phyloP scores from a whole-genome alignment of 2,329 filamentous ascomycete species.

The Fusarium sacchari region DNA sequence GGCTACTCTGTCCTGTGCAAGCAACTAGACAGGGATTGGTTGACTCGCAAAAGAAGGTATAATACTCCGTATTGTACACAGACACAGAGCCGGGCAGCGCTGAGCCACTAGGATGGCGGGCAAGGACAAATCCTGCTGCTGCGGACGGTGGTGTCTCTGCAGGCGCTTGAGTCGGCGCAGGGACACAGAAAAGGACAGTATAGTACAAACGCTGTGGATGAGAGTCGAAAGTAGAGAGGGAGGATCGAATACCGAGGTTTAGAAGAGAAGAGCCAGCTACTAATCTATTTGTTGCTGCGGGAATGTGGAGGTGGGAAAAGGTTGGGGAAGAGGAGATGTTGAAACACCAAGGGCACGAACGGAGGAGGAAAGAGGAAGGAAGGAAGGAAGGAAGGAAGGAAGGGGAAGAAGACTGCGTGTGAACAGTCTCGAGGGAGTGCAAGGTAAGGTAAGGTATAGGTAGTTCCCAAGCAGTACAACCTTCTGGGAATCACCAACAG shows the following conservation, averaged over 20 bases:
- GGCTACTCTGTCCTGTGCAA: constrained; percentile 1
- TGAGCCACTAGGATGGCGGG: constrained; percentile 38
- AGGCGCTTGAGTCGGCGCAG: constrained; percentile 31
- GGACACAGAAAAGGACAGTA: constrained; percentile 1
- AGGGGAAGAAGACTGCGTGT: constrained; percentile 22
- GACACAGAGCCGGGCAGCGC: constrained; percentile 35
- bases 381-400: constrained; percentile 22
- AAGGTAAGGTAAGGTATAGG: too few relatives aligned
- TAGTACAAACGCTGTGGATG: constrained; percentile 16
- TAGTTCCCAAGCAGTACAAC: constrained; percentile 26
- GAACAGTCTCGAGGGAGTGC: constrained; percentile 4
- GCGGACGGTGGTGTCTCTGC: constrained; percentile 35
- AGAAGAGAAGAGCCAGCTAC: constrained; percentile 18
- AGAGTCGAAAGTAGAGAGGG: constrained; percentile 1
- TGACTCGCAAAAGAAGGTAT: constrained; percentile 22
- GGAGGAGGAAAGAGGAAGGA: constrained; percentile 23
- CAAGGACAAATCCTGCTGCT: constrained; percentile 38
- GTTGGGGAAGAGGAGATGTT: constrained; percentile 22
- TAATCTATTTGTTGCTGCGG: constrained; percentile 21
- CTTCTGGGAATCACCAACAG: constrained; percentile 26
- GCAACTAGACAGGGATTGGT: constrained; percentile 7
- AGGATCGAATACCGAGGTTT: constrained; percentile 17
- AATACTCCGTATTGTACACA: constrained; percentile 29
- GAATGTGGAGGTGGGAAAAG: constrained; percentile 30
- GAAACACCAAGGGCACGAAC: constrained; percentile 29